Percentiles rank a stretch among this genome's conserved stretches.
These are phyloP conservation scores for Ceratocystis eucalypticola DNA, from an alignment of 2,329 filamentous ascomycete genomes.

Conservation along the genomic window DNA sequence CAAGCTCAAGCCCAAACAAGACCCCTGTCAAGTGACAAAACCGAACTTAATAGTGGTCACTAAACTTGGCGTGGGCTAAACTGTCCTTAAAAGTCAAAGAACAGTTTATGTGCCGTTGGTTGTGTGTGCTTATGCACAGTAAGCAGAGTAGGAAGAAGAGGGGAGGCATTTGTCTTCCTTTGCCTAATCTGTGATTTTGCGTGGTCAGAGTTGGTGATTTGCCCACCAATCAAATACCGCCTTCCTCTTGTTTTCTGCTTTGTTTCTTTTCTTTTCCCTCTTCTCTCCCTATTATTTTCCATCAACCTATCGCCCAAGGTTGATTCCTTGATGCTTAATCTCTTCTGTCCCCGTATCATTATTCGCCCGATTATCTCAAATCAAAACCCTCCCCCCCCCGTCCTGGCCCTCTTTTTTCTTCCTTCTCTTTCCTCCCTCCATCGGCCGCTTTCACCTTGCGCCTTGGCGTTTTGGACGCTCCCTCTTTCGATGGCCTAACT, in stretches of 20 bases:
- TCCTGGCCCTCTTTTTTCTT: background rate
- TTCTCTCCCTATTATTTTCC: background rate
- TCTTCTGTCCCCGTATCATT: background rate
- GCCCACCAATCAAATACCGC: background rate
- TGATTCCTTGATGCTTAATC: background rate
- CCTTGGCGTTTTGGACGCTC: background rate
- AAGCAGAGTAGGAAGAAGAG: background rate
- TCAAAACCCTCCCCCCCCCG: background rate
- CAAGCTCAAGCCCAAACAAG: background rate
- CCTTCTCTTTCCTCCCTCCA: background rate
- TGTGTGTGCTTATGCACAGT: background rate
- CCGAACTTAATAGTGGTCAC: background rate
- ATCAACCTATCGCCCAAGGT: background rate
- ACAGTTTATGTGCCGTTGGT: background rate
- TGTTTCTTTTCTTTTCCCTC: background rate
- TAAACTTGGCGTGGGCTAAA: background rate
- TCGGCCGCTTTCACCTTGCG: background rate
- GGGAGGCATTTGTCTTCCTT: background rate
- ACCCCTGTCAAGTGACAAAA: slow-evolving; percentile 2
- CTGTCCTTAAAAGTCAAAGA: background rate
- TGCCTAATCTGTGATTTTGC: background rate
- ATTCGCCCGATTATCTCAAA: background rate
- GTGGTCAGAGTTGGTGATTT: background rate
- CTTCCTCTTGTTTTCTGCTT: background rate
- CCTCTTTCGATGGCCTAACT: background rate